Conservation (phyloP, 257 asterid species). For the Capsicum pubescens region DNA sequence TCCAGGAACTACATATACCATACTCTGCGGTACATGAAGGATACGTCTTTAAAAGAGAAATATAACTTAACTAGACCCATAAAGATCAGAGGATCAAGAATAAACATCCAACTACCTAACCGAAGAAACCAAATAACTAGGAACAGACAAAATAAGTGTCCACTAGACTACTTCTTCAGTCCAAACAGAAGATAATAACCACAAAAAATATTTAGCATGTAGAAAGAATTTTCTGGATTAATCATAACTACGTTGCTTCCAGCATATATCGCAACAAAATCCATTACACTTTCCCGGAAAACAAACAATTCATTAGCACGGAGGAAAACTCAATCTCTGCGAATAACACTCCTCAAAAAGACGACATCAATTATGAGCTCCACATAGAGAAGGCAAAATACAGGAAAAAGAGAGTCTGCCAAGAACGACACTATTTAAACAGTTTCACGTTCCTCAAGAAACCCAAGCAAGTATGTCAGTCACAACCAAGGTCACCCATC, state of each 20-base stretch:
- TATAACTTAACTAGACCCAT: neutral
- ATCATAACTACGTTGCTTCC: neutral
- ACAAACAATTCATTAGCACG: neutral
- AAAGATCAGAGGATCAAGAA: neutral
- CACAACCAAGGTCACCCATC: neutral
- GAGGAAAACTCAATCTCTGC: neutral
- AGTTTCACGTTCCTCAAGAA: neutral
- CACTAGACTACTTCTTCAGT: neutral
- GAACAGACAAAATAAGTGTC: neutral
- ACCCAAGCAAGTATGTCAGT: neutral
- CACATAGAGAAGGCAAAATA: neutral
- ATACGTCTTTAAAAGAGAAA: neutral
- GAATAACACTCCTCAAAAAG: neutral
- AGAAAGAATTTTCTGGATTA: neutral
- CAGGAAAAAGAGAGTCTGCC: neutral
- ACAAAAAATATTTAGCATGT: neutral
- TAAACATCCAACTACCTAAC: neutral
- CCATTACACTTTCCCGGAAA: neutral
- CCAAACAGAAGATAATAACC: neutral
- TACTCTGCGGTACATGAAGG: neutral
- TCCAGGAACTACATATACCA: conserved; percentile 9
- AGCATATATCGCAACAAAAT: neutral
- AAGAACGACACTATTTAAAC: neutral
- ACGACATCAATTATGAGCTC: neutral
- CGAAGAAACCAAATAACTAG: neutral